These are phyloP conservation scores for Coemansia asiatica DNA, from an alignment of 192 early-diverging fungal genomes.

Conservation along the genomic window DNA sequence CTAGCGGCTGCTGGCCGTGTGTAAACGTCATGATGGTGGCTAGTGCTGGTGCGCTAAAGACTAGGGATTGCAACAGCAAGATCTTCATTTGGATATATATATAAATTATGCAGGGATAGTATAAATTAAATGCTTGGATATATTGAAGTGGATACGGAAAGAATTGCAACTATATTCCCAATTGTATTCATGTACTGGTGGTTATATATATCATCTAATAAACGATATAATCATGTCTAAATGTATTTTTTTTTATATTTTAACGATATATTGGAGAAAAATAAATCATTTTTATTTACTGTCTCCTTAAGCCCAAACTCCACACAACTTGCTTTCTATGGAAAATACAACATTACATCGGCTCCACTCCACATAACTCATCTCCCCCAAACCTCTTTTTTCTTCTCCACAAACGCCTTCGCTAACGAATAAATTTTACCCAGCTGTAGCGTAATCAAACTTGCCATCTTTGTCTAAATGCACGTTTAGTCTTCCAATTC, in stretches of 20 bases:
- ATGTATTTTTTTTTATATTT: too few relatives aligned
- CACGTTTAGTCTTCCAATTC: slow-evolving; percentile 25
- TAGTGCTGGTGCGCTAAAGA: background rate
- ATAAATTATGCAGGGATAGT: background rate
- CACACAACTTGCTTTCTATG: too few relatives aligned
- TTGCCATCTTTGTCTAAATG: slow-evolving; percentile 17
- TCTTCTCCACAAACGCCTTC: background rate
- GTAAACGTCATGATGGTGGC: background rate
- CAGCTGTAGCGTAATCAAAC: slow-evolving; percentile 12
- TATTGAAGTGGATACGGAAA: too few relatives aligned
- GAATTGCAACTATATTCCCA: too few relatives aligned
- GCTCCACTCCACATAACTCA: background rate
- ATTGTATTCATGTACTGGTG: too few relatives aligned
- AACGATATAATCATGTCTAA: too few relatives aligned
- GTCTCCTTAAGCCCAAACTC: too few relatives aligned
- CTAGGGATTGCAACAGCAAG: background rate
- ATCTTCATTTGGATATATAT: background rate
- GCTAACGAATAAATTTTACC: background rate
- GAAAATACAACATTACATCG: background rate
- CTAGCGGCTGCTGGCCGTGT: slow-evolving; percentile 2
- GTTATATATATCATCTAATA: too few relatives aligned
- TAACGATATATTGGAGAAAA: too few relatives aligned
- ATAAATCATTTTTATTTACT: too few relatives aligned
- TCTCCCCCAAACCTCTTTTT: background rate
- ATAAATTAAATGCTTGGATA: too few relatives aligned